These are phyloP conservation scores for Mycocentrospora acerina DNA, from an alignment of 2,329 filamentous ascomycete species.

Conservation along the genomic window DNA sequence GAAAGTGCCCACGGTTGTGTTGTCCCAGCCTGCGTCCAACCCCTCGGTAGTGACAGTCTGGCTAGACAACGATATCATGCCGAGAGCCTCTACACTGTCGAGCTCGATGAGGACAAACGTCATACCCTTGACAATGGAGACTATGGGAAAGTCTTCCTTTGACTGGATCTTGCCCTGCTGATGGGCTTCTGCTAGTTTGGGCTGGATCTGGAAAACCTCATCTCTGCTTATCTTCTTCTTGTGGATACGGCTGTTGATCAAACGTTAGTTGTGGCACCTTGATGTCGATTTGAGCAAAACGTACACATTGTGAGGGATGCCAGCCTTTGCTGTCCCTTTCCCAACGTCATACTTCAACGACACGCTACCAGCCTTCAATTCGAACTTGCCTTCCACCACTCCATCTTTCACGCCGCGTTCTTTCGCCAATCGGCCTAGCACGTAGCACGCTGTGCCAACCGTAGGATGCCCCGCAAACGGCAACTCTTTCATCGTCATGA, in stretches of 20 bases:
- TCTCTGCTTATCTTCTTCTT: conserved; percentile 21
- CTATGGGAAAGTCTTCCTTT: conserved; percentile 35
- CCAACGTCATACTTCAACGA: conserved; percentile 43
- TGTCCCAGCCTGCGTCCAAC: conserved; percentile 54
- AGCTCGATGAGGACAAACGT: conserved; percentile 68
- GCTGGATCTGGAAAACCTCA: conserved; percentile 38
- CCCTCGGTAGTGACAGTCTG: conserved; percentile 34
- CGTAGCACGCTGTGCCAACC: conserved; percentile 57
- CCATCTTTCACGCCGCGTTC: conserved; percentile 17
- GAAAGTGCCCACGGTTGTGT: conserved; percentile 57
- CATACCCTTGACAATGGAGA: conserved; percentile 69
- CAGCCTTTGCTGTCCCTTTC: conserved; percentile 56
- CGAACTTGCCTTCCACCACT: conserved; percentile 40
- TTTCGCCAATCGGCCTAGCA: conserved; percentile 36
- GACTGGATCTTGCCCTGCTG: conserved; percentile 11
- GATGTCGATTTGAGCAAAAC: too few relatives aligned
- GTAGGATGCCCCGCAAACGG: conserved; percentile 61
- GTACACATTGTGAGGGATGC: conserved; percentile 68
- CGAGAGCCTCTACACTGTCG: conserved; percentile 60
- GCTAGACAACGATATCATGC: conserved; percentile 41
- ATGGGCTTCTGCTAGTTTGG: conserved; percentile 30
- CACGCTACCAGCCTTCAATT: conserved; percentile 50
- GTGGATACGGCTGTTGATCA: conserved; percentile 26
- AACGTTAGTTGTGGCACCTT: too few relatives aligned
- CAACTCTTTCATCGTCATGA: conserved; percentile 53